phyloP scores from a whole-genome alignment of 116 monocot species.

The Cymodocea nodosa region DNA sequence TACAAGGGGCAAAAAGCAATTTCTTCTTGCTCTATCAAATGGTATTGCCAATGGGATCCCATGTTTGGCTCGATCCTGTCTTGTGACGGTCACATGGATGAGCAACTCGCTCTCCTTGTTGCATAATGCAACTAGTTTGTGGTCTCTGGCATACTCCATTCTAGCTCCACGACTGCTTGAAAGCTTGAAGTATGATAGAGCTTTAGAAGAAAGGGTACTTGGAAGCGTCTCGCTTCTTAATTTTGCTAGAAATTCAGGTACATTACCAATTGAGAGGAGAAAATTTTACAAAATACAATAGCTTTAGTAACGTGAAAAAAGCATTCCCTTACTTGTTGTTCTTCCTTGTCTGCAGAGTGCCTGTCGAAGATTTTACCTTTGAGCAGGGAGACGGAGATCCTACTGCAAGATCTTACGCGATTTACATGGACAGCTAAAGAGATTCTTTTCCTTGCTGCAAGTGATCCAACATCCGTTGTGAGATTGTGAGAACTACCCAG shows the following conservation, averaged over 20 bases:
- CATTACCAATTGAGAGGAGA: not conserved
- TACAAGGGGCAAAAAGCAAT: slow-evolving; percentile 41
- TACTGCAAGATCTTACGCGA: slow-evolving; percentile 13
- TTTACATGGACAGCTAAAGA: slow-evolving; percentile 23
- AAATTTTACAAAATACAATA: not conserved
- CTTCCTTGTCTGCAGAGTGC: slow-evolving; percentile 15
- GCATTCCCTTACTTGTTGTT: not conserved
- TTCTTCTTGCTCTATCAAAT: slow-evolving; percentile 49
- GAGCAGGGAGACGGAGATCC: not conserved
- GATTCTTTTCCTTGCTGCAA: slow-evolving; percentile 10
- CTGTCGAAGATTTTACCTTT: slow-evolving; percentile 7
- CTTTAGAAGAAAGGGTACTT: slow-evolving; percentile 73
- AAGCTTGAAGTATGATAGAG: slow-evolving; percentile 56
- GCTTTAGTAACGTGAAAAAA: not conserved
- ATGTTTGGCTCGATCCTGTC: slow-evolving; percentile 52
- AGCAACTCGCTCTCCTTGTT: slow-evolving; percentile 34
- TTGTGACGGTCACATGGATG: slow-evolving; percentile 74
- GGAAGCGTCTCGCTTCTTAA: slow-evolving; percentile 63
- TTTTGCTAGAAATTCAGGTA: slow-evolving; percentile 62
- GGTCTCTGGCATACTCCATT: slow-evolving; percentile 42
- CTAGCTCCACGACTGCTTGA: slow-evolving; percentile 47
- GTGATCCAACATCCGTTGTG: slow-evolving; percentile 7
- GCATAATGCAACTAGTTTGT: slow-evolving; percentile 19
- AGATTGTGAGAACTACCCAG: not conserved
- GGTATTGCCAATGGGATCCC: slow-evolving; percentile 58